These are phyloP conservation scores for Papiliotrema nemorosa DNA, from an alignment of 1,284 basidiomycete species.

Conservation along the genomic window DNA sequence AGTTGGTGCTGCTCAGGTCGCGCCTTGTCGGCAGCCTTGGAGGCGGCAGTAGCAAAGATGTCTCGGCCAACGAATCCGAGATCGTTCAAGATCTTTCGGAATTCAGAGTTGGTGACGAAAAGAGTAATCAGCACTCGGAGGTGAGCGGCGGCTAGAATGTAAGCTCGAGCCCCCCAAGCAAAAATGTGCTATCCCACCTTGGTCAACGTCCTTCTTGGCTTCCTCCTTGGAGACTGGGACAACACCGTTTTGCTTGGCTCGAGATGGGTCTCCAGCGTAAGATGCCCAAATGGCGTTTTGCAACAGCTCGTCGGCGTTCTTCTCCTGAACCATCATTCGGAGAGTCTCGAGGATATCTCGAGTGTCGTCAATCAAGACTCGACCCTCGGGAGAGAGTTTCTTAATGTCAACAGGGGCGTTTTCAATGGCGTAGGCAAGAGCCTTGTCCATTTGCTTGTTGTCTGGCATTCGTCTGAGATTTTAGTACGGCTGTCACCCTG, in stretches of 20 bases:
- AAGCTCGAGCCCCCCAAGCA: not conserved
- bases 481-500: not conserved
- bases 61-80: slow-evolving; percentile 79
- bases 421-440: slow-evolving; percentile 64
- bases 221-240: slow-evolving; percentile 59
- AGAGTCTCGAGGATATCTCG: slow-evolving; percentile 45
- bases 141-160: slow-evolving; percentile 63
- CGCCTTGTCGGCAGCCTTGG: slow-evolving; percentile 68
- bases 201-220: slow-evolving; percentile 58
- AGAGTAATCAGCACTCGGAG: slow-evolving; percentile 79
- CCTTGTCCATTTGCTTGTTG: slow-evolving; percentile 72
- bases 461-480: slow-evolving; percentile 61
- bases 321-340: slow-evolving; percentile 65
- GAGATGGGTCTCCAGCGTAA: slow-evolving; percentile 55
- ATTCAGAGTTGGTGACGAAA: slow-evolving; percentile 84
- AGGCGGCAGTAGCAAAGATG: slow-evolving; percentile 71
- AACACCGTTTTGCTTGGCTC: slow-evolving; percentile 51
- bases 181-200: slow-evolving; percentile 51
- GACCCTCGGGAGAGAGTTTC: slow-evolving; percentile 71
- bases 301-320: slow-evolving; percentile 85
- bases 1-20: slow-evolving; percentile 67
- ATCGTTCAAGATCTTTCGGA: slow-evolving; percentile 80
- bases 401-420: slow-evolving; percentile 64
- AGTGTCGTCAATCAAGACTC: slow-evolving; percentile 68
- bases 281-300: slow-evolving; percentile 80